Evolutionary conservation across 2,329 filamentous ascomycete genomes (phyloP).

Genomic region (Hypomyces rosellus): DNA sequence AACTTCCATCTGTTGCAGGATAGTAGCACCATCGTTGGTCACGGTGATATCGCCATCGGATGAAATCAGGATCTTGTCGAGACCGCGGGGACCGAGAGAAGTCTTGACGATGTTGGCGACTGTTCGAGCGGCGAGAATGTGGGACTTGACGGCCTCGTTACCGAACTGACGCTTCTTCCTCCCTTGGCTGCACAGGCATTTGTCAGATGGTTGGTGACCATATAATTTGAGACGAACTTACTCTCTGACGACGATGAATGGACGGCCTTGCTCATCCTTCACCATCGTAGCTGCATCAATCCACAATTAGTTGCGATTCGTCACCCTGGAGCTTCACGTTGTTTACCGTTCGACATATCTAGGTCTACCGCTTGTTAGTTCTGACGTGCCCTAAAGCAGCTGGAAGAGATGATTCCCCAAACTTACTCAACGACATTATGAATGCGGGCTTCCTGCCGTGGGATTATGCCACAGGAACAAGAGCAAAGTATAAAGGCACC

Average conservation of each 20-base stretch:
- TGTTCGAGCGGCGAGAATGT: constrained; percentile 93
- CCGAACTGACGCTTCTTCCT: constrained; percentile 97
- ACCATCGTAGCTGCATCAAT: constrained; percentile 58
- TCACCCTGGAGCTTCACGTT: constrained; percentile 6
- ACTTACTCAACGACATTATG: constrained; percentile 37
- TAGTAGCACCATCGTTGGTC: constrained; percentile 97
- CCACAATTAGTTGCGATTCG: constrained; percentile 14
- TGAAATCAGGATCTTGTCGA: constrained; percentile 99
- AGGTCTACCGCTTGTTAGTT: constrained; percentile 55
- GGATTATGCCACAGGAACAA: constrained; percentile 17
- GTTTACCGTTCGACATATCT: constrained; percentile 75
- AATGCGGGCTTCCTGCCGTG: constrained; percentile 20
- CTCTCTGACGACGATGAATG: constrained; percentile 98
- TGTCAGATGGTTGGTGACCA: no score
- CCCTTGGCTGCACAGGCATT: constrained; percentile 61
- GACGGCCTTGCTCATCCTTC: constrained; percentile 95
- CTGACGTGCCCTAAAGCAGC: constrained; percentile 19
- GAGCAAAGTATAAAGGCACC: constrained; percentile 4
- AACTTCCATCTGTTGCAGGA: constrained; percentile 97
- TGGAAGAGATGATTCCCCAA: not conserved
- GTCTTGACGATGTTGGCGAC: constrained; percentile 97
- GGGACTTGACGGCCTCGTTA: constrained; percentile 95
- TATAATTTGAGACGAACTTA: constrained; percentile 41
- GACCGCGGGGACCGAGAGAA: constrained; percentile 86
- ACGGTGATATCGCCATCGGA: constrained; percentile 98